A percentile compares a stretch with the other conserved stretches of the same genome.
Conservation (phyloP, 768 basidiomycete species). For the Mycena capillaripes region DNA sequence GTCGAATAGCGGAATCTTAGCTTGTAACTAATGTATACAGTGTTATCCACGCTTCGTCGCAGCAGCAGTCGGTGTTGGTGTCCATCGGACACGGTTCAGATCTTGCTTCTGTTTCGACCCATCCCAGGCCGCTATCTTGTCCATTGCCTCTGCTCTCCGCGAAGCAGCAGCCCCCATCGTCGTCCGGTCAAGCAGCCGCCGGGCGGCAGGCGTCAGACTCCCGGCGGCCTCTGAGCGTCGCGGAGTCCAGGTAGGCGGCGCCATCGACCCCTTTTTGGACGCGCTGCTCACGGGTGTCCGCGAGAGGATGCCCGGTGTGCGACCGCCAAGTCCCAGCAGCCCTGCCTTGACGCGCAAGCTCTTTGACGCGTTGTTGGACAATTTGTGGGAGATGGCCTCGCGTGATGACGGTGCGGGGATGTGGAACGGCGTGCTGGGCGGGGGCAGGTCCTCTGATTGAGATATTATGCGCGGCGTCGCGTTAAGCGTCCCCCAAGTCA, state of each 20-base stretch:
- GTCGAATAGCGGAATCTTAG: constrained; percentile 60
- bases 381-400: constrained; percentile 84
- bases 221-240: constrained; percentile 79
- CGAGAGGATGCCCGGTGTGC: constrained; percentile 51
- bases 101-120: constrained; percentile 64
- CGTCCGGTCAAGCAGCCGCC: constrained; percentile 79
- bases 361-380: constrained; percentile 87
- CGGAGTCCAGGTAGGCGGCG: constrained; percentile 86
- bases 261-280: constrained; percentile 72
- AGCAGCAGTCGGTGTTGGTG: constrained; percentile 73
- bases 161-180: constrained; percentile 74
- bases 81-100: constrained; percentile 80
- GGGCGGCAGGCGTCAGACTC: constrained; percentile 89
- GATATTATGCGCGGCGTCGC: constrained; percentile 93
- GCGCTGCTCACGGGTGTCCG: constrained; percentile 49
- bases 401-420: constrained; percentile 83
- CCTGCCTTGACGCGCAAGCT: constrained; percentile 85
- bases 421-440: constrained; percentile 79
- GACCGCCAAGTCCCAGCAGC: constrained; percentile 61
- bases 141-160: constrained; percentile 79
- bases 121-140: constrained; percentile 70
- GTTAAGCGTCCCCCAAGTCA: constrained; percentile 97
- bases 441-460: constrained; percentile 64
- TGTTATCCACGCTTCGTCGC: constrained; percentile 48
- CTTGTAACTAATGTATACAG: constrained; percentile 23